Percentiles rank a stretch among this genome's conserved stretches.
These are phyloP conservation scores for Salix exigua DNA, from an alignment of 345 rosid genomes.

Conservation along the genomic window DNA sequence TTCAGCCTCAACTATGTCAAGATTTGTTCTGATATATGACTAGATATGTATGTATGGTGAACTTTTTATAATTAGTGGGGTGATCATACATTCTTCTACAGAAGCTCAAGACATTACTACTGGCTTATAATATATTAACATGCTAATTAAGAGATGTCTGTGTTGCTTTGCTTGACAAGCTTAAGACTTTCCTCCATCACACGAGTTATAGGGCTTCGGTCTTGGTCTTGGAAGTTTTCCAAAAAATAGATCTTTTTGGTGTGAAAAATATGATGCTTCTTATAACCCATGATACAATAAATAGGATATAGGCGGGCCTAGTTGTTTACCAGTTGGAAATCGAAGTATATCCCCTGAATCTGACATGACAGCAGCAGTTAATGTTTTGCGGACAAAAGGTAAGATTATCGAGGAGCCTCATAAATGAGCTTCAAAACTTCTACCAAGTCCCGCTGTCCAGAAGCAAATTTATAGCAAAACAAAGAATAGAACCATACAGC, in stretches of 20 bases:
- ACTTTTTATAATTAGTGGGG: neutral
- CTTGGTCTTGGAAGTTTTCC: neutral
- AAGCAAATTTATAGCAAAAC: neutral
- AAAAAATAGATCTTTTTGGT: too few species aligned
- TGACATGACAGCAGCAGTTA: neutral
- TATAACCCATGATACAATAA: too few species aligned
- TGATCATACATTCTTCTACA: neutral
- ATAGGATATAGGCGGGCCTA: neutral
- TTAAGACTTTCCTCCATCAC: neutral
- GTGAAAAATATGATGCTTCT: too few species aligned
- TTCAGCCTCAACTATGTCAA: neutral
- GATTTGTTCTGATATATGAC: neutral
- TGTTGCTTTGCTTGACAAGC: neutral
- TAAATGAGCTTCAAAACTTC: too few species aligned
- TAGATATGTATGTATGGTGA: neutral
- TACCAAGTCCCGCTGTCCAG: too few species aligned
- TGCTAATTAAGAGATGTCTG: neutral
- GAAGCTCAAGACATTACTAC: neutral
- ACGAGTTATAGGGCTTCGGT: neutral
- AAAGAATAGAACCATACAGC: neutral
- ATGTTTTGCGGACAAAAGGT: too few species aligned
- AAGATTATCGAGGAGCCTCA: too few species aligned
- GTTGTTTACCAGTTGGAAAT: neutral
- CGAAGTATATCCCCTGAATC: neutral
- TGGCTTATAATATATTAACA: neutral